Evolutionary conservation across 2,329 filamentous ascomycete species (phyloP).

Genomic region (Xylaria sp.): DNA sequence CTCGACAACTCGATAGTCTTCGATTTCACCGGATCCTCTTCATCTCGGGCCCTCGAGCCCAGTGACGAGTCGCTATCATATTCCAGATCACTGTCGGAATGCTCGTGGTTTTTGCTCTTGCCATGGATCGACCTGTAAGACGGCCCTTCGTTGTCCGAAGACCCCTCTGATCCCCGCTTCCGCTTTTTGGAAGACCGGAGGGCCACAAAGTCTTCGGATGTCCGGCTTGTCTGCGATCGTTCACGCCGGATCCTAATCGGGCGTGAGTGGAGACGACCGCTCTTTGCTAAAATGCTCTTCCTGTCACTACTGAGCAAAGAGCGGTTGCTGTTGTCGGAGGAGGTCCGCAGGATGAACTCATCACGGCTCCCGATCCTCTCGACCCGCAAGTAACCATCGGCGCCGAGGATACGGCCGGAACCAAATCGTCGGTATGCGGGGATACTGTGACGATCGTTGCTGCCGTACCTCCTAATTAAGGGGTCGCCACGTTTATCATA

Average conservation of each 20-base stretch:
- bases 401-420: slow-evolving; percentile 70
- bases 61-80: slow-evolving; percentile 50
- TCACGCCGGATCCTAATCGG: slow-evolving; percentile 46
- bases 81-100: slow-evolving; percentile 53
- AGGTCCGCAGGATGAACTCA: slow-evolving; percentile 53
- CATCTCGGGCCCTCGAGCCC: slow-evolving; percentile 35
- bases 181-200: slow-evolving; percentile 48
- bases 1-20: slow-evolving; percentile 65
- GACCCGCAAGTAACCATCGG: slow-evolving; percentile 62
- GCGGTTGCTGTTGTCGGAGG: slow-evolving; percentile 45
- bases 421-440: slow-evolving; percentile 73
- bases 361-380: slow-evolving; percentile 65
- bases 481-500: slow-evolving; percentile 77
- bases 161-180: slow-evolving; percentile 42
- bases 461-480: slow-evolving; percentile 74
- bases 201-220: slow-evolving; percentile 52
- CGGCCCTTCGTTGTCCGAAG: slow-evolving; percentile 51
- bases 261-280: slow-evolving; percentile 41
- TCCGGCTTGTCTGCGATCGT: slow-evolving; percentile 24
- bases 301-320: slow-evolving; percentile 48
- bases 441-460: slow-evolving; percentile 70
- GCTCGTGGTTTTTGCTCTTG: slow-evolving; percentile 55
- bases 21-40: slow-evolving; percentile 52
- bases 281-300: slow-evolving; percentile 51
- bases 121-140: slow-evolving; percentile 68